Conservation (phyloP, 2,329 filamentous ascomycete genomes). For the Rutstroemia sydowiana region DNA sequence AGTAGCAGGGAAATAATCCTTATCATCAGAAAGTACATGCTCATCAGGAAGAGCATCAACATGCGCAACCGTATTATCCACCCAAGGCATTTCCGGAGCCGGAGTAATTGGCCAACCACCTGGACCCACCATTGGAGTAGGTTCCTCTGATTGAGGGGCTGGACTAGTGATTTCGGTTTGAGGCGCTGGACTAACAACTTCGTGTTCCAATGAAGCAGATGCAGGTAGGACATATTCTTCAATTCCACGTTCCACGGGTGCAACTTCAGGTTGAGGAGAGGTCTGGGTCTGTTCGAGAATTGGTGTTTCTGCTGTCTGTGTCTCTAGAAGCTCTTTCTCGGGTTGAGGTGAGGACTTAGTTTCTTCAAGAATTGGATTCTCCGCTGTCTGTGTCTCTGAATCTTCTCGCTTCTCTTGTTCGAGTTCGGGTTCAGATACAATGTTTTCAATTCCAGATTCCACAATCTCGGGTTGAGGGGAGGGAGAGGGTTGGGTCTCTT, state of each 20-base stretch:
- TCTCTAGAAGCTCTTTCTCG: too few relatives aligned
- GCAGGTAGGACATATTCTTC: too few relatives aligned
- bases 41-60: too few relatives aligned
- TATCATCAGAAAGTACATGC: too few relatives aligned
- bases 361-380: background rate
- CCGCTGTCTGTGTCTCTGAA: background rate
- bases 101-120: slow-evolving; percentile 20
- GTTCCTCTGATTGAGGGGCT: slow-evolving; percentile 15
- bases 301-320: too few relatives aligned
- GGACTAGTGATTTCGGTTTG: slow-evolving; percentile 5
- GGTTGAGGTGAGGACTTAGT: too few relatives aligned
- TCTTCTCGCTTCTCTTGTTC: background rate
- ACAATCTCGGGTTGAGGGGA: background rate
- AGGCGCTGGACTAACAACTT: background rate
- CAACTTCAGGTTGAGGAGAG: too few relatives aligned
- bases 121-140: slow-evolving; percentile 16
- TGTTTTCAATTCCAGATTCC: background rate
- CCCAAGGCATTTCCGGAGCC: slow-evolving; percentile 13
- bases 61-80: slow-evolving; percentile 1
- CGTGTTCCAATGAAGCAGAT: slow-evolving; percentile 1
- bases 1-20: slow-evolving; percentile 13
- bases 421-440: too few relatives aligned
- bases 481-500: too few relatives aligned
- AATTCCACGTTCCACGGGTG: too few relatives aligned
- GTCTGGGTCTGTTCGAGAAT: too few relatives aligned